Evolutionary conservation across 768 basidiomycete species (phyloP), one percentile per base, ranked within the genome.

Genomic region (Dendrothele bispora): DNA sequence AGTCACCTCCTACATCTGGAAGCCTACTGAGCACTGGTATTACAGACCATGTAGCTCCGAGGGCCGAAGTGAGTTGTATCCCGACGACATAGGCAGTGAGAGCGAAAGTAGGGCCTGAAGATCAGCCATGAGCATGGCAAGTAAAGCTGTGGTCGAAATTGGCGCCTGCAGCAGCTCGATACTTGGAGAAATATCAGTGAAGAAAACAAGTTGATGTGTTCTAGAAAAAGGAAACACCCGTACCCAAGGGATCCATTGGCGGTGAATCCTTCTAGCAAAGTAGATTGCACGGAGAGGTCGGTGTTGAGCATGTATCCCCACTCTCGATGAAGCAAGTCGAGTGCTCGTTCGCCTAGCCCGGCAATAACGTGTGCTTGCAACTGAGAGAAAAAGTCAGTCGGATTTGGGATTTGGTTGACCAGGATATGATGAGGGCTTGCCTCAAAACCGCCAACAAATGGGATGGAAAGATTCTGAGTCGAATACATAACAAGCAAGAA

Each of bases 231-330:
- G n/a, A n/a, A n/a, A n/a, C n/a, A n/a, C n/a, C n/a, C n/a, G n/a
- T 22, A 39, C 46, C 46, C 46, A 17, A 47, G 27, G 17, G 46
- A 47, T n/a, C 46, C 46, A 21, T 47, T 47, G 7, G 46, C 46
- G 3, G 46, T 47, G 18, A 47, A 47, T n/a, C 76, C 76, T 53
- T 78, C 76, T 15, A 78, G 61, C 2, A 78, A 60, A 4, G 72
- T 74, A 4, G 65, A 66, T 34, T 65, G 59, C 8, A 68, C 66
- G 36, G 72, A 63, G 26, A 74, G 61, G 39, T 74, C 72, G 45
- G 67, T 67, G 47, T 73, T 72, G 18, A 78, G 61, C 73, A 77
- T 77, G 53, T 76, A 78, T 3, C 75, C 76, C 76, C 76, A 78
- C 57, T 73, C 73, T 39, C 66, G 66, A 14, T 63, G 67, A 10